phyloP scores from a whole-genome alignment of 352 stramenopile species.

The Bremia lactucae region DNA sequence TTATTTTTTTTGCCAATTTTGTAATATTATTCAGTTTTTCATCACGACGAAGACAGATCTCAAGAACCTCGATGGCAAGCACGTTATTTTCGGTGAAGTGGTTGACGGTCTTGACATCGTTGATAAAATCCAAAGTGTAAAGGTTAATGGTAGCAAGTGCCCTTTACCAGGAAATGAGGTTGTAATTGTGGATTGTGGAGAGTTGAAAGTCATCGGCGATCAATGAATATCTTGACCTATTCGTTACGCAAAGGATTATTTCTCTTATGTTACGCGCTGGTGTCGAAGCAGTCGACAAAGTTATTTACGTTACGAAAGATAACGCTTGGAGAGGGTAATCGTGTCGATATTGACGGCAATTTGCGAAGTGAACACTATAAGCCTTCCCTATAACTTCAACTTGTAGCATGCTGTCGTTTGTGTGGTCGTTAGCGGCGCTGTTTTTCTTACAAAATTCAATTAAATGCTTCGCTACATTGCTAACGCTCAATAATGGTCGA shows the following conservation, averaged over 20 bases:
- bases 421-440: slow-evolving; percentile 4
- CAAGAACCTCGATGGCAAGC: slow-evolving; percentile 87
- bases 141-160: slow-evolving; percentile 38
- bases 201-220: too few species aligned
- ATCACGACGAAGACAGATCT: slow-evolving; percentile 58
- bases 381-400: slow-evolving; percentile 35
- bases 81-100: slow-evolving; percentile 94
- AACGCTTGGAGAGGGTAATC: slow-evolving; percentile 29
- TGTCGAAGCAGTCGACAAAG: too few species aligned
- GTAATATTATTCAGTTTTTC: slow-evolving; percentile 43
- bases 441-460: too few species aligned
- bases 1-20: not conserved
- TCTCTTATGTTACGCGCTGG: too few species aligned
- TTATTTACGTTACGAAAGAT: too few species aligned
- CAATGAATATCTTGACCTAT: too few species aligned
- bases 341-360: slow-evolving; percentile 18
- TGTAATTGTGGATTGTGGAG: slow-evolving; percentile 50
- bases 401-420: slow-evolving; percentile 16
- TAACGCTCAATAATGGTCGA: slow-evolving; percentile 20
- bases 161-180: slow-evolving; percentile 51
- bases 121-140: slow-evolving; percentile 52
- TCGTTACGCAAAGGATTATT: too few species aligned
- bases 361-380: slow-evolving; percentile 27
- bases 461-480: not conserved
- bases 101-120: slow-evolving; percentile 70